Percentiles rank a stretch among this genome's conserved stretches.
Evolutionary conservation across 805 yeast genomes (phyloP).

Genomic region (Teunomyces gatunensis): DNA sequence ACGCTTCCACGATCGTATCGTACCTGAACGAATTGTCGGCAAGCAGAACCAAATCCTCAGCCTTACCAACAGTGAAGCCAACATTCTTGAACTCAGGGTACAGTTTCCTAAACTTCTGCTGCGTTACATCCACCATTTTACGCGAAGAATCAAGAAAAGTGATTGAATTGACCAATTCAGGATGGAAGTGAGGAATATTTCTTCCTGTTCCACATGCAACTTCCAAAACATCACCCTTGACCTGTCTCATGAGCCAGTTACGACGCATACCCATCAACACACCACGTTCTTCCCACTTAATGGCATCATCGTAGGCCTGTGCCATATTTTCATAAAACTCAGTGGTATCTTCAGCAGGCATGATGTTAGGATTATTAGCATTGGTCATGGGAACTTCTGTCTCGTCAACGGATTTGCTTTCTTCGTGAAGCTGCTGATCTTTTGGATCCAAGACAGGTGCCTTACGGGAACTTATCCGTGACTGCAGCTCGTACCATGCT

Average conservation of each 20-base stretch:
- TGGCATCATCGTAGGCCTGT: conserved; percentile 72
- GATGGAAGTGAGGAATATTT: conserved; percentile 72
- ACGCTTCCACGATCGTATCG: conserved; percentile 90
- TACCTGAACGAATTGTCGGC: conserved; percentile 50
- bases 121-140: conserved; percentile 81
- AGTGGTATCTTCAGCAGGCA: conserved; percentile 79
- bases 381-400: conserved; percentile 23
- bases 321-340: conserved; percentile 77
- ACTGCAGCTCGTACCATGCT: conserved; percentile 39
- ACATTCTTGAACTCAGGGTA: conserved; percentile 70
- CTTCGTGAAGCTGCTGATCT: conserved; percentile 18
- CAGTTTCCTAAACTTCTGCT: conserved; percentile 63
- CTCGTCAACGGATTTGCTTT: conserved; percentile 23
- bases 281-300: conserved; percentile 69
- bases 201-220: conserved; percentile 97
- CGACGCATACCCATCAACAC: conserved; percentile 63
- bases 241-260: conserved; percentile 74
- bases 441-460: conserved; percentile 21
- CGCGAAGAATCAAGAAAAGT: conserved; percentile 84
- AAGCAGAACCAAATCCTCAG: conserved; percentile 70
- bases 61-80: conserved; percentile 87
- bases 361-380: conserved; percentile 42
- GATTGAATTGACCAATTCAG: conserved; percentile 59
- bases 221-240: conserved; percentile 87
- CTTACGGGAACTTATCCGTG: conserved; percentile 18